Evolutionary conservation across 495 filamentous ascomycete species (phyloP).

Genomic region (Aspergillus ostianus): DNA sequence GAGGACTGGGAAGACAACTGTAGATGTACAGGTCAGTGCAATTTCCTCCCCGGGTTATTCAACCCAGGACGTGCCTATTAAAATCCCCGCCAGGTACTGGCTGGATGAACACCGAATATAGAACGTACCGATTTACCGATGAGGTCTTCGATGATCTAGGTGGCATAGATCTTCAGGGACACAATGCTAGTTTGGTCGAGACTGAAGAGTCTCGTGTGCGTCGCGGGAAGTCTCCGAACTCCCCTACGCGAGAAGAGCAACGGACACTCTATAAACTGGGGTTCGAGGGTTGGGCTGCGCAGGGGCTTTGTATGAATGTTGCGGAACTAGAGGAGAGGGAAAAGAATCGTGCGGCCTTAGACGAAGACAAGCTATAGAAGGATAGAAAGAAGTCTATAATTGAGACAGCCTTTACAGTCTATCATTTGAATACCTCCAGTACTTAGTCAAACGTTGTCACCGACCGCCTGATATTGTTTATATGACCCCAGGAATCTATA

Average conservation of each 20-base stretch:
- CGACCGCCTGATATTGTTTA: no score
- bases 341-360: background rate
- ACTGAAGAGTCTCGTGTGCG: conserved; percentile 52
- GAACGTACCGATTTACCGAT: conserved; percentile 62
- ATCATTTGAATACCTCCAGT: no score
- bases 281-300: background rate
- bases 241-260: conserved; percentile 15
- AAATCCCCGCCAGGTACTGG: conserved; percentile 53
- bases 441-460: no score
- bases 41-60: background rate
- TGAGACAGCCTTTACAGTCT: no score
- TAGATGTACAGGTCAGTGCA: conserved; percentile 35
- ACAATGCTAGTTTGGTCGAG: conserved; percentile 53
- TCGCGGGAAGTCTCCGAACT: conserved; percentile 31
- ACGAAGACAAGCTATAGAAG: background rate
- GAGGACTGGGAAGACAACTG: conserved; percentile 64
- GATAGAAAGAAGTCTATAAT: background rate
- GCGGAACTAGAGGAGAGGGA: background rate
- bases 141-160: conserved; percentile 28
- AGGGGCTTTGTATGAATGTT: background rate
- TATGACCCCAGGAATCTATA: no score
- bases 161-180: background rate
- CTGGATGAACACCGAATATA: conserved; percentile 73
- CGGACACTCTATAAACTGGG: background rate
- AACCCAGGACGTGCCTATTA: background rate